Base-by-base conservation (phyloP, 768 basidiomycete species). In the Tricholoma sp. region DNA sequence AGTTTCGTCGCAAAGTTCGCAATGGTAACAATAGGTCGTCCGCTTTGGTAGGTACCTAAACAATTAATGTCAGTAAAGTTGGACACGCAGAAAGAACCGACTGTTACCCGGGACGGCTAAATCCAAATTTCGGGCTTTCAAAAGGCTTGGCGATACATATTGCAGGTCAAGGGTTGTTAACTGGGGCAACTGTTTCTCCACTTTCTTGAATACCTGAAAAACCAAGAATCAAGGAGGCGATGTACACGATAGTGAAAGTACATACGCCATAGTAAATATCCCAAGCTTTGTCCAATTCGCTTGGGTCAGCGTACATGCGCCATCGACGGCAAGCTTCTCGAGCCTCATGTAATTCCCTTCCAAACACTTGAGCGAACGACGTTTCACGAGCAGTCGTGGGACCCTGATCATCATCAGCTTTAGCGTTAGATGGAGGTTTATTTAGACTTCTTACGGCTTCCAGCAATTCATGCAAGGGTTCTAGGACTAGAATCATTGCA, bases 221-320 rank as follows among this genome's bases (percentile, higher is more conserved):
- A 18, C 22, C 18, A 32, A 35, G 27, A 57, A 18, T 41, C 22
- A 10, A 39, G 45, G 41, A 16, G 47, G 9, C 31, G 52, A 18
- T 57, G 22, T 45, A 27, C 11, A 18, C 31, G 21, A 45, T 35
- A 54, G 52, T 19, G 35, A 19, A 34, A 21, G 3, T 18, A 70
- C 86, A 60, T 67, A 93, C 94, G 50, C 84, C 85, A 66, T 98
- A 99, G 72, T 99, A 99, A 24, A 98, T 94, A 66, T 98, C 97
- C 97, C 97, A 99, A 31, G 97, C 97, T 67, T 90, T 92, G 68
- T 98, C 97, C 49, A 99, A 75, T 67, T 98, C 94, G 51, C 83
- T 85, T 56, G 84, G 81, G 67, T 99, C 95, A 22, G 91, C 91
- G 66, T 90, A 91, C 19, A 83, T 80, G 41, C 88, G 86, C 76